A percentile compares a stretch with the other conserved stretches of the same genome.
These are phyloP conservation scores for Nicotiana rustica DNA, from an alignment of 305 asterid species.

Conservation along the genomic window DNA sequence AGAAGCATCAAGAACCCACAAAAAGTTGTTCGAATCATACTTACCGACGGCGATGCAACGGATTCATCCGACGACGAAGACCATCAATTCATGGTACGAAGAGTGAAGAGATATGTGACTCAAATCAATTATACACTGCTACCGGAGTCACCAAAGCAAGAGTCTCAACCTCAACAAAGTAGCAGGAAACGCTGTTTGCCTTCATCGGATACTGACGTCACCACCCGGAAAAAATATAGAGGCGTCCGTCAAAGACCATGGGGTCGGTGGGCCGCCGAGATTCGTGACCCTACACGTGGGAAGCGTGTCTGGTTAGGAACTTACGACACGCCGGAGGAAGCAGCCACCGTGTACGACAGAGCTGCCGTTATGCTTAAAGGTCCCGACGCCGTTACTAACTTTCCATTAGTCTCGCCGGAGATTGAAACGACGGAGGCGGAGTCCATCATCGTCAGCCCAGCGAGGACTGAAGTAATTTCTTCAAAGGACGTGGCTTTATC, in stretches of 20 bases:
- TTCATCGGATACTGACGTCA: constrained; percentile 43
- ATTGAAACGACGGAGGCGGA: constrained; percentile 24
- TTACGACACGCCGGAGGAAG: constrained; percentile 78
- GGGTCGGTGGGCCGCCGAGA: constrained; percentile 93
- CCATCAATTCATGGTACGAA: constrained; percentile 21
- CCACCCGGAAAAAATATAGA: constrained; percentile 54
- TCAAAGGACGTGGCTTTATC: constrained; percentile 53
- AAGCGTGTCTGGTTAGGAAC: constrained; percentile 90
- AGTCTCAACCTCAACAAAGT: not conserved
- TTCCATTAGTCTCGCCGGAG: constrained; percentile 37
- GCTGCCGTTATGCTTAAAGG: constrained; percentile 77
- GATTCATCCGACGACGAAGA: constrained; percentile 68
- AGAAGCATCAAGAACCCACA: constrained; percentile 31
- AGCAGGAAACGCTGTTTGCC: constrained; percentile 34
- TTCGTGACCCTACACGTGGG: constrained; percentile 68
- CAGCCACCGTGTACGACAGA: constrained; percentile 71
- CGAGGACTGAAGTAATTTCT: constrained; percentile 42
- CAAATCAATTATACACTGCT: constrained; percentile 55
- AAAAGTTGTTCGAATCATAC: constrained; percentile 54
- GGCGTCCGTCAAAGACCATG: constrained; percentile 86
- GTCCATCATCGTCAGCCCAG: not conserved
- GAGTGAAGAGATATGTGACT: constrained; percentile 64
- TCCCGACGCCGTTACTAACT: constrained; percentile 65
- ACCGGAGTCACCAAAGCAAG: constrained; percentile 23
- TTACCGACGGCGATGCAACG: constrained; percentile 77